Percentiles rank a stretch among this genome's conserved stretches.
Conservation (phyloP, 352 stramenopile species). For the Phytopythium ostracodes region DNA sequence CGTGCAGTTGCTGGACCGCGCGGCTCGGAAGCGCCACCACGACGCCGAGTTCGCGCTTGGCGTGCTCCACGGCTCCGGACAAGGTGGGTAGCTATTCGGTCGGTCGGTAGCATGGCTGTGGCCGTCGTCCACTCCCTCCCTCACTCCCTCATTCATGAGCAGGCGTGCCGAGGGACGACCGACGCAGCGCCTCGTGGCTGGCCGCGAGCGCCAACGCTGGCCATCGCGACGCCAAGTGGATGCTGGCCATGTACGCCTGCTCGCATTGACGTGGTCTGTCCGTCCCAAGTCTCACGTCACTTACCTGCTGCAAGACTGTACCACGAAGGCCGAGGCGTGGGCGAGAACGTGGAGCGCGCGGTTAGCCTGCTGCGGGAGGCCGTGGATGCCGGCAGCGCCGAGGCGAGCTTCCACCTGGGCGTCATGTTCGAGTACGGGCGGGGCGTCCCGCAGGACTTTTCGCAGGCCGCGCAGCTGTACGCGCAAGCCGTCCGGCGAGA, state of each 20-base stretch:
- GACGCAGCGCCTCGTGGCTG: constrained; percentile 32
- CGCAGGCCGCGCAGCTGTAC: constrained; percentile 32
- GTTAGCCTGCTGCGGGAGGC: constrained; percentile 30
- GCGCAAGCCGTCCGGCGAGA: constrained; percentile 14
- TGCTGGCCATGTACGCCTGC: constrained; percentile 36
- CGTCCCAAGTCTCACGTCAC: not conserved
- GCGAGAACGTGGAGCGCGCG: constrained; percentile 24
- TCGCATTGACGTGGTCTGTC: not conserved
- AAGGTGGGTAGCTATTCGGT: constrained; percentile 6
- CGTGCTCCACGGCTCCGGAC: constrained; percentile 29
- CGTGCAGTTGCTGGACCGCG: constrained; percentile 22
- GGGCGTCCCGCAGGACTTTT: constrained; percentile 29
- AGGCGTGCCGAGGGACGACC: constrained; percentile 26
- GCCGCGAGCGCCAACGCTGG: constrained; percentile 27
- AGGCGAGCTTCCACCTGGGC: constrained; percentile 38
- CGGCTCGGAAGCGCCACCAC: constrained; percentile 21
- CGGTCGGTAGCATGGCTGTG: not conserved
- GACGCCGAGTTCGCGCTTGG: constrained; percentile 48
- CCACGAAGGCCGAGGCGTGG: constrained; percentile 35
- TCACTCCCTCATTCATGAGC: not conserved
- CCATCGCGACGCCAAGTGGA: constrained; percentile 47
- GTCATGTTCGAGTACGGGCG: constrained; percentile 53
- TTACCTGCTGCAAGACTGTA: constrained; percentile 22
- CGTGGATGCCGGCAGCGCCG: constrained; percentile 11
- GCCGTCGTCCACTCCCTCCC: not conserved